These are phyloP conservation scores for Gaeumannomyces tritici DNA, from an alignment of 2,329 filamentous ascomycete genomes.

Conservation along the genomic window DNA sequence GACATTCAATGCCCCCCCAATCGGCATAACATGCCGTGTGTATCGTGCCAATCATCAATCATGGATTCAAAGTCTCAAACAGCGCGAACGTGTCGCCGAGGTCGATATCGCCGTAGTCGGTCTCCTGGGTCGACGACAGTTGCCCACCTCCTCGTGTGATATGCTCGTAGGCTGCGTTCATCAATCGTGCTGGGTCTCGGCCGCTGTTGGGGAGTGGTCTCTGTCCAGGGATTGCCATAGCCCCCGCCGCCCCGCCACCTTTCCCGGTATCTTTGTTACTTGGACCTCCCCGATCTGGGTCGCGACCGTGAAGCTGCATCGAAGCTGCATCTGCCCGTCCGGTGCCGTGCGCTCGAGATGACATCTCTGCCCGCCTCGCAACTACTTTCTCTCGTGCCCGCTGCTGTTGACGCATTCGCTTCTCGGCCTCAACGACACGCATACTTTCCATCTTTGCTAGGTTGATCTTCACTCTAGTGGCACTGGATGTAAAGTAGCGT, in stretches of 20 bases:
- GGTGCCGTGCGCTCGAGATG: too few species aligned
- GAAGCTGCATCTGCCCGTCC: too few species aligned
- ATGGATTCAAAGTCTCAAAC: background rate
- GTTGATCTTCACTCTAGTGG: background rate
- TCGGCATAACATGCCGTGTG: too few species aligned
- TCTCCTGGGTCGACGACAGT: conserved; percentile 11
- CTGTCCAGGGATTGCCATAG: too few species aligned
- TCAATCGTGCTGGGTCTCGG: too few species aligned
- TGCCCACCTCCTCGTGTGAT: background rate
- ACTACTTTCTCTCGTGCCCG: background rate
- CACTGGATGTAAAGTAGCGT: conserved; percentile 1
- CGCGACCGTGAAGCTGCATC: too few species aligned
- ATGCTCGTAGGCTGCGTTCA: too few species aligned
- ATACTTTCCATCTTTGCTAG: conserved; percentile 1
- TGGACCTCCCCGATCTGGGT: too few species aligned
- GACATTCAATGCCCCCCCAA: too few species aligned
- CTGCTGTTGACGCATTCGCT: background rate
- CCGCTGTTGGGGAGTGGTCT: too few species aligned
- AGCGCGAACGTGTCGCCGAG: conserved; percentile 4
- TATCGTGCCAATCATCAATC: background rate
- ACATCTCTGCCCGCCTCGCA: background rate
- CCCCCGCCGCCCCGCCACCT: too few species aligned
- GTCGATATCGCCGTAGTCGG: conserved; percentile 14
- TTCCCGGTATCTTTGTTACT: too few species aligned
- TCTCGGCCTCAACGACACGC: conserved; percentile 1